Percentiles rank a stretch among this genome's conserved stretches.
Conservation (phyloP, 164 flowering plant species). For the Warburgia ugandensis region DNA sequence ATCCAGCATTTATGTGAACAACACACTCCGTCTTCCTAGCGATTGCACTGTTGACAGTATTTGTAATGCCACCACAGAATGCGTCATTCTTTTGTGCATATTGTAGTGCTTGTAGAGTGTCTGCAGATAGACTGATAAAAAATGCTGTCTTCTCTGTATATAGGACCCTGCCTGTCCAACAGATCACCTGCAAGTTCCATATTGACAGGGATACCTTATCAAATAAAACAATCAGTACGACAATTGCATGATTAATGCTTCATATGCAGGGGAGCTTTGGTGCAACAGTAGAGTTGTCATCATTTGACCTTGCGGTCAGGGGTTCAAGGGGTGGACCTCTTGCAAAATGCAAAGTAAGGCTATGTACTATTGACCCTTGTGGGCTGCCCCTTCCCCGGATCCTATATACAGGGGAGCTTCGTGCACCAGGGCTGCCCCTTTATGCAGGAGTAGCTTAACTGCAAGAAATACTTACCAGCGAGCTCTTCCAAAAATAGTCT, state of each 20-base stretch:
- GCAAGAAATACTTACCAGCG: constrained; percentile 43
- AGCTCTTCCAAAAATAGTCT: constrained; percentile 90
- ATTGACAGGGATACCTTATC: constrained; percentile 90
- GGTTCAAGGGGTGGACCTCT: no score
- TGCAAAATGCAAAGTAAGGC: no score
- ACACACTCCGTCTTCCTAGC: constrained; percentile 94
- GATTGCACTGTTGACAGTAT: constrained; percentile 94
- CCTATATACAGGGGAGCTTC: no score
- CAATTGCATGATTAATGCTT: no score
- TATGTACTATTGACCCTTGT: no score
- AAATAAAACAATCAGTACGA: no score
- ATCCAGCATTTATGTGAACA: constrained; percentile 94
- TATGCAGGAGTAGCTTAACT: no score
- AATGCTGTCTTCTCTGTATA: constrained; percentile 96
- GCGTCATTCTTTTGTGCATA: constrained; percentile 94
- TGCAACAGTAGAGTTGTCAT: no score
- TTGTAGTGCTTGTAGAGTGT: constrained; percentile 73
- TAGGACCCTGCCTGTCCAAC: constrained; percentile 89
- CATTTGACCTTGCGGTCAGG: no score
- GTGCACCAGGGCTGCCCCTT: no score
- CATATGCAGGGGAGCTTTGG: no score
- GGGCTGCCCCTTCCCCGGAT: no score
- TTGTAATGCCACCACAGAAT: constrained; percentile 93
- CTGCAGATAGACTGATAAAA: constrained; percentile 98
- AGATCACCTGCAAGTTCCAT: constrained; percentile 98